These are phyloP conservation scores for Vigna unguiculata DNA, from an alignment of 306 rosid species.

Conservation along the genomic window DNA sequence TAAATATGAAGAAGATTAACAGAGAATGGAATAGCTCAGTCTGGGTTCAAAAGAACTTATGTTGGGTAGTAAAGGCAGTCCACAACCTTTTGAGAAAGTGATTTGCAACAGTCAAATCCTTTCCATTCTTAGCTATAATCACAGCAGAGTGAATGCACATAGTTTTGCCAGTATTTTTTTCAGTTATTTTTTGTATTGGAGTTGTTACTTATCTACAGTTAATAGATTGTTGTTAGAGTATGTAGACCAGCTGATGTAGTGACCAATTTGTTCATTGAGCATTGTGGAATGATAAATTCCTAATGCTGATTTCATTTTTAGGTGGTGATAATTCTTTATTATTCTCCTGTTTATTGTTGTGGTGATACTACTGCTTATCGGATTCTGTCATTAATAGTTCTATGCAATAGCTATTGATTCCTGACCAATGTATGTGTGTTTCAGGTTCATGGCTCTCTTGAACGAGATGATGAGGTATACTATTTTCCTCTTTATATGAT, in stretches of 20 bases:
- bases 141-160: slow-evolving; percentile 14
- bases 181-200: too few relatives aligned
- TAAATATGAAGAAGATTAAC: neutral
- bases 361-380: slow-evolving; percentile 29
- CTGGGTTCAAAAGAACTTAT: too few relatives aligned
- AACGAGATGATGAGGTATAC: slow-evolving; percentile 94
- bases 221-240: slow-evolving; percentile 15
- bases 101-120: slow-evolving; percentile 28
- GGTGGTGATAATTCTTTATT: slow-evolving; percentile 17
- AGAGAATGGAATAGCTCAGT: slow-evolving; percentile 20
- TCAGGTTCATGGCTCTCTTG: slow-evolving; percentile 96
- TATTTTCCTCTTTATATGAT: slow-evolving; percentile 34
- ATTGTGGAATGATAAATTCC: slow-evolving; percentile 22
- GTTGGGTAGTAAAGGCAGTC: slow-evolving; percentile 10
- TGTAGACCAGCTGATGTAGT: neutral
- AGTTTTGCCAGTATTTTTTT: slow-evolving; percentile 37
- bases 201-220: too few relatives aligned
- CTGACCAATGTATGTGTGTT: slow-evolving; percentile 43
- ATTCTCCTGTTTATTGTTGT: slow-evolving; percentile 7
- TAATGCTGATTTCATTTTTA: slow-evolving; percentile 17
- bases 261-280: slow-evolving; percentile 1
- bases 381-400: slow-evolving; percentile 22
- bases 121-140: slow-evolving; percentile 11
- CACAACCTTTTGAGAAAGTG: neutral
- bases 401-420: slow-evolving; percentile 14